phyloP scores from a whole-genome alignment of 2,329 filamentous ascomycete genomes.

The Grosmannia clavigera region DNA sequence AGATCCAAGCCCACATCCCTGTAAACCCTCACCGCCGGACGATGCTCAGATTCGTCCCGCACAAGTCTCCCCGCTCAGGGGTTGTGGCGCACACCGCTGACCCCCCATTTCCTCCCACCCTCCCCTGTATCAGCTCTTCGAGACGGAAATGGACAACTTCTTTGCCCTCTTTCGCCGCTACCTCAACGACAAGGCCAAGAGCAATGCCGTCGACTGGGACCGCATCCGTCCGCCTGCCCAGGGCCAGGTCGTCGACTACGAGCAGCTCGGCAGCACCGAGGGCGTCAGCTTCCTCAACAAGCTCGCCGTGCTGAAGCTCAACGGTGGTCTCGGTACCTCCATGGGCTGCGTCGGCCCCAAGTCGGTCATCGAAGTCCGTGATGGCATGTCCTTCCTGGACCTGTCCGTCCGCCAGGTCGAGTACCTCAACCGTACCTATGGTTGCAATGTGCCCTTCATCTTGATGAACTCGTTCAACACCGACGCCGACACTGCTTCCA shows the following conservation, averaged over 20 bases:
- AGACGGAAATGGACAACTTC: conserved; percentile 99
- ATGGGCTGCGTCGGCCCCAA: conserved; percentile 99
- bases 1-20: neutral
- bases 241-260: conserved; percentile 91
- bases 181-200: conserved; percentile 97
- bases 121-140: conserved; percentile 59
- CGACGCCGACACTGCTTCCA: conserved; percentile 91
- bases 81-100: no score
- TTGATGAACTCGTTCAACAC: conserved; percentile 99
- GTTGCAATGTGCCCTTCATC: conserved; percentile 93
- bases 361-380: conserved; percentile 98
- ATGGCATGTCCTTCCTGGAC: conserved; percentile 99
- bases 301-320: conserved; percentile 96
- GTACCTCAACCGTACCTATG: conserved; percentile 96
- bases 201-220: conserved; percentile 91
- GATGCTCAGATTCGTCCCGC: neutral
- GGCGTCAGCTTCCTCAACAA: conserved; percentile 93
- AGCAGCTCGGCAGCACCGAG: conserved; percentile 76
- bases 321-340: conserved; percentile 96
- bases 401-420: conserved; percentile 98
- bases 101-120: no score
- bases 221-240: conserved; percentile 88
- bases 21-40: neutral
- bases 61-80: no score
- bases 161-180: conserved; percentile 97